Evolutionary conservation across 2,329 filamentous ascomycete species (phyloP).

Genomic region (Aspergillus versicolor): DNA sequence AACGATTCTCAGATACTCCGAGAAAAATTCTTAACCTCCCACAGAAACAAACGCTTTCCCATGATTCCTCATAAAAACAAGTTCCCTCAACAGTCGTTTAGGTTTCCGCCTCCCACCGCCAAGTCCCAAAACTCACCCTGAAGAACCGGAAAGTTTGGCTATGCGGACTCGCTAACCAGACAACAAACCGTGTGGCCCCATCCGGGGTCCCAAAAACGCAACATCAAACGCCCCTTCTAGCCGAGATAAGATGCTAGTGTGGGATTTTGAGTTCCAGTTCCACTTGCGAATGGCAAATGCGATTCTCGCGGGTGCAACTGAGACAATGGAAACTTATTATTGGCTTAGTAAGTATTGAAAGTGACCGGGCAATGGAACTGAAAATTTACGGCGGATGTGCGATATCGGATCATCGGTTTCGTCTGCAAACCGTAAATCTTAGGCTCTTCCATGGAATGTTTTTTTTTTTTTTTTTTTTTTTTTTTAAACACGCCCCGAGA

Average conservation of each 20-base stretch:
- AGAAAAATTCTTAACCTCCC: not conserved
- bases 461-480: not conserved
- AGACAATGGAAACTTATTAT: not conserved
- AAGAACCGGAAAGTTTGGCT: too few species aligned
- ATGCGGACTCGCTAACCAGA: not conserved
- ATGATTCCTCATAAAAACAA: not conserved
- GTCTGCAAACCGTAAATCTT: not conserved
- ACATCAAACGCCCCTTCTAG: not conserved
- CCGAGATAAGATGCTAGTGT: constrained; percentile 28
- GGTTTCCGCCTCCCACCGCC: not conserved
- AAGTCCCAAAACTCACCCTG: not conserved
- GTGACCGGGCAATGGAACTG: not conserved
- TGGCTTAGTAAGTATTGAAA: too few species aligned
- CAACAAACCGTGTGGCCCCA: not conserved
- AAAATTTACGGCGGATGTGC: constrained; percentile 10
- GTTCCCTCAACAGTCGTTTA: not conserved
- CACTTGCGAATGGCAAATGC: not conserved
- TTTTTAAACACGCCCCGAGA: not conserved
- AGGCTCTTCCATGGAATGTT: too few species aligned
- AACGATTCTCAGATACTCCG: too few species aligned
- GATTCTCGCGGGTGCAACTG: not conserved
- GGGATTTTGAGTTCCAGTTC: constrained; percentile 13
- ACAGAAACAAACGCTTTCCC: not conserved
- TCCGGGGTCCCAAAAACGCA: not conserved
- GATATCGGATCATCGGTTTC: constrained; percentile 22